These are phyloP conservation scores for Leishmania tarentolae DNA, from an alignment of 208 protist species.

Conservation along the genomic window DNA sequence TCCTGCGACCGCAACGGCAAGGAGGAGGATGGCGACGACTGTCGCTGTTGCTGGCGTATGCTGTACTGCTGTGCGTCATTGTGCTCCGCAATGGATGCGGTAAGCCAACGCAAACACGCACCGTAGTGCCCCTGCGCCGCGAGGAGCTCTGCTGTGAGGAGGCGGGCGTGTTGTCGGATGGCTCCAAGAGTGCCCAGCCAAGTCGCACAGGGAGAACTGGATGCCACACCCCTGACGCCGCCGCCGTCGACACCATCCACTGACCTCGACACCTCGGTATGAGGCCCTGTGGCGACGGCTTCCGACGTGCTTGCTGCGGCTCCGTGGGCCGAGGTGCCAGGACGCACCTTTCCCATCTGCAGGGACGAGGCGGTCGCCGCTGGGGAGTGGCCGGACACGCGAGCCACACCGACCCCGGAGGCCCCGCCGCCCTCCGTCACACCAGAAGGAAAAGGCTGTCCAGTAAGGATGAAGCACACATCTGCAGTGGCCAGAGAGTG, in stretches of 20 bases:
- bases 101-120: conserved; percentile 21
- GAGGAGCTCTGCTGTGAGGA: conserved; percentile 24
- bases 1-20: not conserved
- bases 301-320: not conserved
- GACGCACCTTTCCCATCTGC: conserved; percentile 1
- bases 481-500: conserved; percentile 38
- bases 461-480: conserved; percentile 15
- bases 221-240: not conserved
- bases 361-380: not conserved
- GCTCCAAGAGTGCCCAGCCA: conserved; percentile 17
- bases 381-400: not conserved
- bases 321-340: not conserved
- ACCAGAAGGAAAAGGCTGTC: not conserved
- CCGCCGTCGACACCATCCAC: not conserved
- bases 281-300: not conserved
- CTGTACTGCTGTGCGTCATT: conserved; percentile 10
- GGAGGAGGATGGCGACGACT: not conserved
- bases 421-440: not conserved
- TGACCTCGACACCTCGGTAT: not conserved
- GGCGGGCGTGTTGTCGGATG: conserved; percentile 23
- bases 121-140: conserved; percentile 28
- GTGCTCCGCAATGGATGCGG: conserved; percentile 18
- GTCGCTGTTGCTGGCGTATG: not conserved
- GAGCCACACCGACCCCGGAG: not conserved
- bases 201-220: not conserved